Percentiles rank a stretch among this genome's conserved stretches.
These are phyloP conservation scores for Primulina tabacum DNA, from an alignment of 257 asterid species.

Conservation along the genomic window DNA sequence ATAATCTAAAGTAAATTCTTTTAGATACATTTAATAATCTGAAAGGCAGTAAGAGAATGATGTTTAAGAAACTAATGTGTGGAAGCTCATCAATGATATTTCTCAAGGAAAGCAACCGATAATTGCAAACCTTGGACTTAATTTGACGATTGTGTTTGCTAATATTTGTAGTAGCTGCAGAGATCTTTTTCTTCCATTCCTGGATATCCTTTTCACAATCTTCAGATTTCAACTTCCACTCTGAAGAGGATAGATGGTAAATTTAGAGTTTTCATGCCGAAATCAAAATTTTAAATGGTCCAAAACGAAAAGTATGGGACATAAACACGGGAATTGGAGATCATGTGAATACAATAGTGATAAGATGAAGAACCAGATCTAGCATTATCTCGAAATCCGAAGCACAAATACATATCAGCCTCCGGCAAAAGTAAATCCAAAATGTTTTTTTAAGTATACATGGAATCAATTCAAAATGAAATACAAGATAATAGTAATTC, in stretches of 20 bases:
- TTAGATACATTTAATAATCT: conserved; percentile 1
- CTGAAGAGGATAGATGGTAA: conserved; percentile 34
- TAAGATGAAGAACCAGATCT: conserved; percentile 16
- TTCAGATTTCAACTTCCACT: conserved; percentile 73
- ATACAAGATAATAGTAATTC: background rate
- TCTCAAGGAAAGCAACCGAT: conserved; percentile 16
- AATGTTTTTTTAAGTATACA: background rate
- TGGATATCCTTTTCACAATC: conserved; percentile 81
- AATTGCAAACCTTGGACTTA: conserved; percentile 70
- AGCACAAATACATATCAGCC: conserved; percentile 17
- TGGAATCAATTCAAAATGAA: background rate
- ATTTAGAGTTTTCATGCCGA: conserved; percentile 12
- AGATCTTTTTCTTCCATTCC: conserved; percentile 78
- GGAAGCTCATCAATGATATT: conserved; percentile 11
- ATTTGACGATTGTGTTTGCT: conserved; percentile 86
- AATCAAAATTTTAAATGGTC: conserved; percentile 10
- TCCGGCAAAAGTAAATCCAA: background rate
- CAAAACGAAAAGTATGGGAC: conserved; percentile 1
- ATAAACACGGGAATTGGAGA: conserved; percentile 7
- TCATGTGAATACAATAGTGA: conserved; percentile 17
- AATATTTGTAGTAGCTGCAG: conserved; percentile 87
- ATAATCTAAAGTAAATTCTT: conserved; percentile 5
- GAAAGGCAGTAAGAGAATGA: conserved; percentile 20
- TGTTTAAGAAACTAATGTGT: conserved; percentile 9
- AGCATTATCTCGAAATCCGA: conserved; percentile 16